A percentile compares a stretch with the other conserved stretches of the same genome.
phyloP scores from a whole-genome alignment of 2,329 filamentous ascomycete genomes.

The Gremmenia infestans region DNA sequence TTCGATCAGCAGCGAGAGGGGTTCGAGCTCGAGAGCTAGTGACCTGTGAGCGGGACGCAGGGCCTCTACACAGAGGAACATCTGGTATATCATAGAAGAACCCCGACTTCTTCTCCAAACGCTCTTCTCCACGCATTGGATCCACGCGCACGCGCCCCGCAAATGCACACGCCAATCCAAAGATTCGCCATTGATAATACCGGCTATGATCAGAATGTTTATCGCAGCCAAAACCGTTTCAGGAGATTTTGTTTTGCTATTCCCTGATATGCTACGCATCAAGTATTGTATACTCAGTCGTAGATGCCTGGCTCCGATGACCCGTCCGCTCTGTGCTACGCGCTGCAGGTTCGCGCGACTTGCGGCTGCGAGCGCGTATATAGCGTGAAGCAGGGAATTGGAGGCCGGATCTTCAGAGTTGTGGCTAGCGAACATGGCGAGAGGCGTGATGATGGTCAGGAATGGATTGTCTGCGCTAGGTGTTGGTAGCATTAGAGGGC shows the following conservation, averaged over 20 bases:
- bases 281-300: not conserved
- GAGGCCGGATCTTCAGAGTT: not conserved
- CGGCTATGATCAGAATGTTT: not conserved
- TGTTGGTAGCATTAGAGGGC: not conserved
- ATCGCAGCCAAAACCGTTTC: not conserved
- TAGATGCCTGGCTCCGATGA: not conserved
- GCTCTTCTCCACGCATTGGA: not conserved
- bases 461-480: not conserved
- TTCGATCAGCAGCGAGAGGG: not conserved
- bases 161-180: not conserved
- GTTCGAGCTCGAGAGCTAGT: not conserved
- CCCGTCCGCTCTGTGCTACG: not conserved
- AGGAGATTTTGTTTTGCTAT: not conserved
- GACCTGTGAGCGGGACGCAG: not conserved
- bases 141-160: not conserved
- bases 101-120: not conserved
- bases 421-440: not conserved
- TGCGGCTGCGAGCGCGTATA: not conserved
- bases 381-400: not conserved
- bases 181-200: not conserved
- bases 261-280: not conserved
- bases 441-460: not conserved
- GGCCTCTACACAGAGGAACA: not conserved
- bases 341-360: not conserved
- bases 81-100: not conserved